Evolutionary conservation across 1,139 yeast species (phyloP).

Genomic region (Geotrichum fermentans): DNA sequence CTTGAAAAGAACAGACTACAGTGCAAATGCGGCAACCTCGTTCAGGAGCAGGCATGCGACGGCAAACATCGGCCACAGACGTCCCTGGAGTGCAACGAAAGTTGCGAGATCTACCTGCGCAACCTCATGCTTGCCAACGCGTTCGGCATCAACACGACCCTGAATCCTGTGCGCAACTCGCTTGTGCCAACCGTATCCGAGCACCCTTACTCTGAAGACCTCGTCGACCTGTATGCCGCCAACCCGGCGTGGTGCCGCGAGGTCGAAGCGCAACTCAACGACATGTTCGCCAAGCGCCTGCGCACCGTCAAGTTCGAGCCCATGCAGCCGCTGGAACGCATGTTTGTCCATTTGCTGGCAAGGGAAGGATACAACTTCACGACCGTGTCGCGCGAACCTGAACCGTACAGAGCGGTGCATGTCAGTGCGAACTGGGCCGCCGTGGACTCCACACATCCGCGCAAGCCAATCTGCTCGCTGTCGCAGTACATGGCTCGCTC

Average conservation of each 20-base stretch:
- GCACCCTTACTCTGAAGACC: conserved; percentile 29
- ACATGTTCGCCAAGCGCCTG: conserved; percentile 43
- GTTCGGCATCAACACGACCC: conserved; percentile 28
- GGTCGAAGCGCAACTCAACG: conserved; percentile 42
- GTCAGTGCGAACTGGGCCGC: conserved; percentile 35
- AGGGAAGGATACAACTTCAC: conserved; percentile 50
- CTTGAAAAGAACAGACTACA: conserved; percentile 7
- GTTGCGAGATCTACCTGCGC: conserved; percentile 57
- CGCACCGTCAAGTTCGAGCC: conserved; percentile 58
- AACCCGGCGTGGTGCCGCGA: conserved; percentile 35
- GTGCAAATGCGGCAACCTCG: conserved; percentile 20
- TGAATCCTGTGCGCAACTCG: conserved; percentile 6
- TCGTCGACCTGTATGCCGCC: conserved; percentile 30
- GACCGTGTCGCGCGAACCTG: conserved; percentile 74
- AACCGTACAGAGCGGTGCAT: conserved; percentile 70
- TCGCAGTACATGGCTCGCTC: conserved; percentile 14
- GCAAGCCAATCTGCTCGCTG: conserved; percentile 10
- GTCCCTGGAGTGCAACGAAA: conserved; percentile 48
- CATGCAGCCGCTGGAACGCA: conserved; percentile 63
- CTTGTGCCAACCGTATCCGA: not conserved
- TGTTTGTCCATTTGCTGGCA: conserved; percentile 66
- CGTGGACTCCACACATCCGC: conserved; percentile 8
- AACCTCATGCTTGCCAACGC: conserved; percentile 62
- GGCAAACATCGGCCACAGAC: conserved; percentile 5
- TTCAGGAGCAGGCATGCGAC: conserved; percentile 11